Evolutionary conservation across 164 flowering plant genomes (phyloP).

Genomic region (Liriodendron chinense): DNA sequence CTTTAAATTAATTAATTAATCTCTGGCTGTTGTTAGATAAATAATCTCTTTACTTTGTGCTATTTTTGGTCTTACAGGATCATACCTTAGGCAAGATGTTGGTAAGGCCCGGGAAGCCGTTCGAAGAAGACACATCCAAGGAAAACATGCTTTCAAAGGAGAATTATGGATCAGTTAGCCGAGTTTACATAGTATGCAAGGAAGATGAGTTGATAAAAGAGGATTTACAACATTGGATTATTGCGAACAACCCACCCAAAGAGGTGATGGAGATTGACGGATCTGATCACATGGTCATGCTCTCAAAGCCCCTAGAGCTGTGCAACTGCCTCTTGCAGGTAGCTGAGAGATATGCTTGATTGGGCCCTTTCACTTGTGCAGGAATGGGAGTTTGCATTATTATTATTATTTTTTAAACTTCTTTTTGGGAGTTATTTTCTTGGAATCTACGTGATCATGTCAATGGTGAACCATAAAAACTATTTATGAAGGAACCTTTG

Average conservation of each 20-base stretch:
- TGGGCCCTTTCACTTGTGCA: too few species aligned
- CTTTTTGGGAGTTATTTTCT: too few species aligned
- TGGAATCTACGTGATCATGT: too few species aligned
- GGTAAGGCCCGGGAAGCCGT: conserved; percentile 9
- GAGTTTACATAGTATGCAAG: conserved; percentile 16
- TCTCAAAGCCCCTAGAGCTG: conserved; percentile 34
- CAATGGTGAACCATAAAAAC: too few species aligned
- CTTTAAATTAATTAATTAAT: too few species aligned
- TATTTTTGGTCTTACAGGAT: conserved; percentile 7
- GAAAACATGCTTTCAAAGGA: not conserved
- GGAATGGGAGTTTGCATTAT: too few species aligned
- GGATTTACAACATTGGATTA: conserved; percentile 27
- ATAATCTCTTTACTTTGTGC: too few species aligned
- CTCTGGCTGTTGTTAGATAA: too few species aligned
- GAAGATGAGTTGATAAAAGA: conserved; percentile 13
- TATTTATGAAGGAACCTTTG: too few species aligned
- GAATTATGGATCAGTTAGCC: conserved; percentile 21
- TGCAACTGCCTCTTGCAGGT: conserved; percentile 20
- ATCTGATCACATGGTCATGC: conserved; percentile 39
- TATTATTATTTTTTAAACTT: too few species aligned
- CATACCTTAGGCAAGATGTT: conserved; percentile 12
- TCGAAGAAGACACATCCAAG: conserved; percentile 1
- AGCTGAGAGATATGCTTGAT: conserved; percentile 3
- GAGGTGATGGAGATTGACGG: conserved; percentile 34
- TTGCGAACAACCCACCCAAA: conserved; percentile 19